Evolutionary conservation across 2,329 filamentous ascomycete genomes (phyloP), one percentile per base, ranked within the genome.

Genomic region (Diaporthe caulivora): DNA sequence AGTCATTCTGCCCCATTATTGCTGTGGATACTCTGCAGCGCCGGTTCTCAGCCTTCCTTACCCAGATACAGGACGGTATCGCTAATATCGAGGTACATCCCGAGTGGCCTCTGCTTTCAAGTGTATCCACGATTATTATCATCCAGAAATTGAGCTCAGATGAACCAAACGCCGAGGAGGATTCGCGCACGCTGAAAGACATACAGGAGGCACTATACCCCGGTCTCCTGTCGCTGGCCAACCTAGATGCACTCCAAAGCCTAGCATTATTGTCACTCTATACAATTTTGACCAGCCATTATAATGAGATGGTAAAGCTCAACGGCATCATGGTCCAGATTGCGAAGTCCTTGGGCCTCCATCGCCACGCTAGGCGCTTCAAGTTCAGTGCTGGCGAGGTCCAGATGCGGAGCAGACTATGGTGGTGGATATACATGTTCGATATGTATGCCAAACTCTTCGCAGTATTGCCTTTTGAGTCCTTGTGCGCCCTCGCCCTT

Each of bases 381-480:
- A 72, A 54, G 26, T 72, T 72, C 21, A 65, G 42, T 18, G 57
- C 7, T 18, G 58, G 70, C 1, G 53, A 67, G 40, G 70, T 67
- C 5, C 44, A 72, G 37, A 29, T 26, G 58, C 54, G 70, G 21
- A 67, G 42, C 21, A 47, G 70, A 15, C 15, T 72, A 11, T 72
- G 70, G 58, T 72, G 70, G 70, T 67, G 70, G 70, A 54, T 72
- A 18, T 72, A 72, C 10, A 72, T 72, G 47, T 55, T 51, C 58
- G 71, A 58, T 49, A 65, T 60, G 54, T 62, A 37, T 18, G 68
- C 44, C 26, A 29, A 26, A 15, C 13, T 8, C 34, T 10, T n/a
- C 31, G 8, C 17, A n/a, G 2, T 18, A 6, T 60, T 60, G 1
- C 11, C 18, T 60, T 60, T n/a, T 3, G 18, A 10, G 37, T 34